Evolutionary conservation across 306 rosid genomes (phyloP).

Genomic region (Vigna radiata): DNA sequence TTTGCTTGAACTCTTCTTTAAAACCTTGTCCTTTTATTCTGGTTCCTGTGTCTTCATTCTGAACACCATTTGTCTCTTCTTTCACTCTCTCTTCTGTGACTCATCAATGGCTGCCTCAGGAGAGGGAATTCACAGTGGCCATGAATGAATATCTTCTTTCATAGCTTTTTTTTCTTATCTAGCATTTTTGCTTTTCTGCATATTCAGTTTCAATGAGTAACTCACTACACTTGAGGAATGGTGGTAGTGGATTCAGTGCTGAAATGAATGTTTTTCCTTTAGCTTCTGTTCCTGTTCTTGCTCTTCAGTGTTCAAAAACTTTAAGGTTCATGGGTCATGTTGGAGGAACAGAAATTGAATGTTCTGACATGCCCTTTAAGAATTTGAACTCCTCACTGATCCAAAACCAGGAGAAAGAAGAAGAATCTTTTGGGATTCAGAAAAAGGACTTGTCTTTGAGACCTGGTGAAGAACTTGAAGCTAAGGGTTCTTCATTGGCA

Average conservation of each 20-base stretch:
- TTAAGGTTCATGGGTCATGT: constrained; percentile 16
- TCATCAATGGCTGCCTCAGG: background rate
- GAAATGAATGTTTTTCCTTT: constrained; percentile 36
- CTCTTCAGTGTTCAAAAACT: constrained; percentile 7
- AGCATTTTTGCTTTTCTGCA: background rate
- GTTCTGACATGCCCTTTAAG: constrained; percentile 44
- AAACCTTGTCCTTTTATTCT: constrained; percentile 15
- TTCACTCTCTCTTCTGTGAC: constrained; percentile 24
- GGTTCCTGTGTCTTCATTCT: background rate
- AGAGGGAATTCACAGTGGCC: constrained; percentile 10
- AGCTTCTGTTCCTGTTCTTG: constrained; percentile 15
- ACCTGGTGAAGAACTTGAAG: constrained; percentile 45
- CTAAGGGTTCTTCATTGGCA: constrained; percentile 13
- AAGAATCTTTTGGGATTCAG: constrained; percentile 30
- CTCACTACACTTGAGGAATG: constrained; percentile 38
- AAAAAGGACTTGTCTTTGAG: constrained; percentile 30
- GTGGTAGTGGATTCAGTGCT: constrained; percentile 22
- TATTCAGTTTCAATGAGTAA: constrained; percentile 44
- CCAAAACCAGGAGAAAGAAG: constrained; percentile 14
- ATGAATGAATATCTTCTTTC: background rate
- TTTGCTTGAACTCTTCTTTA: constrained; percentile 30
- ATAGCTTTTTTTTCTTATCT: background rate
- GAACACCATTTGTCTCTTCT: constrained; percentile 11
- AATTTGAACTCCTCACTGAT: constrained; percentile 35
- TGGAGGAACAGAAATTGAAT: background rate